phyloP scores from a whole-genome alignment of 306 rosid species.

The Medicago arabica region DNA sequence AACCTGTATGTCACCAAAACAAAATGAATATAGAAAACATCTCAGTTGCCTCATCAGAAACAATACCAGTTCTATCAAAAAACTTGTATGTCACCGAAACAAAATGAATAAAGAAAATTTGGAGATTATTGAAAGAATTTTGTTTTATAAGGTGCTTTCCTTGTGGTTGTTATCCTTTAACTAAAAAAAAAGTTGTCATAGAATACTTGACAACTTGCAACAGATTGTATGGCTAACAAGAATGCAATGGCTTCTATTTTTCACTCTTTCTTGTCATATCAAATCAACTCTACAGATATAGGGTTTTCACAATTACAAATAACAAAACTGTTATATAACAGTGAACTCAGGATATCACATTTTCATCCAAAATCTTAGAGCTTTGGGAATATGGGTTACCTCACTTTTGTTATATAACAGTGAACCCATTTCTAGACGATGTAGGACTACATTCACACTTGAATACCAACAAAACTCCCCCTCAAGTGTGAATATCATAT shows the following conservation, averaged over 20 bases:
- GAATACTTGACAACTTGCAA: background rate
- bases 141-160: background rate
- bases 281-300: no score
- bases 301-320: no score
- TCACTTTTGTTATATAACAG: no score
- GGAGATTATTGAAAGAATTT: background rate
- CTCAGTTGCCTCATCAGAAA: conserved; percentile 40
- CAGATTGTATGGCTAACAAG: background rate
- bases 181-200: background rate
- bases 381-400: no score
- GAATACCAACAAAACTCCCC: no score
- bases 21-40: conserved; percentile 4
- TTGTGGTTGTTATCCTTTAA: background rate
- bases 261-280: no score
- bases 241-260: background rate
- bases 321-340: no score
- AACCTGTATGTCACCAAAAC: conserved; percentile 42
- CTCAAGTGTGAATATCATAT: no score
- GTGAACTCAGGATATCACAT: no score
- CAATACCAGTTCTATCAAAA: conserved; percentile 55
- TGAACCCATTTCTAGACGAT: no score
- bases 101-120: background rate
- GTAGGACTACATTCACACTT: no score
- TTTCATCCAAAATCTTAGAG: no score
- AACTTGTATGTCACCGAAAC: conserved; percentile 41